Percentiles rank a stretch among this genome's conserved stretches.
Conservation (phyloP, 257 asterid genomes). For the Nicotiana sylvestris region DNA sequence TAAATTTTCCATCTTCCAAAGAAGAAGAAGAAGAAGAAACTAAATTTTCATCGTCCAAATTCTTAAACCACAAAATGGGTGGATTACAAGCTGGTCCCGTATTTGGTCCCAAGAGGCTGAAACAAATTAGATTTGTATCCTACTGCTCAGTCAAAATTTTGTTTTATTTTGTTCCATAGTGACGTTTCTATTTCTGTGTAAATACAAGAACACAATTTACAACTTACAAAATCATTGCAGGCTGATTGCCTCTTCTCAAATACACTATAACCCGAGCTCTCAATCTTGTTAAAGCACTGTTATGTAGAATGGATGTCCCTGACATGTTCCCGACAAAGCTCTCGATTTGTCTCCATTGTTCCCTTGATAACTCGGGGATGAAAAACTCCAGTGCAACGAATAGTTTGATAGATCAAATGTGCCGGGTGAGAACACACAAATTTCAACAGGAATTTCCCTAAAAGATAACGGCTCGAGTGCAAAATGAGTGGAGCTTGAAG, state of each 20-base stretch:
- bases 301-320: conserved; percentile 63
- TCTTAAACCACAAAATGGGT: background rate
- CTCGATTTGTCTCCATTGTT: conserved; percentile 18
- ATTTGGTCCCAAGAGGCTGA: background rate
- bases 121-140: background rate
- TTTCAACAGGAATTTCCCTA: conserved; percentile 54
- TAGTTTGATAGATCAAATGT: conserved; percentile 85
- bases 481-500: conserved; percentile 58
- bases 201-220: conserved; percentile 31
- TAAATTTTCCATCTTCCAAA: no score
- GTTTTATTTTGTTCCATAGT: background rate
- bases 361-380: conserved; percentile 17
- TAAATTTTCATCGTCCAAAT: no score
- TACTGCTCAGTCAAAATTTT: conserved; percentile 2
- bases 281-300: conserved; percentile 68
- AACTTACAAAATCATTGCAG: conserved; percentile 28
- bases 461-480: conserved; percentile 58
- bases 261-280: conserved; percentile 14
- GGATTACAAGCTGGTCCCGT: background rate
- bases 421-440: conserved; percentile 75
- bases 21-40: no score
- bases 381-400: conserved; percentile 62
- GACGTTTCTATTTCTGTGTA: conserved; percentile 23
- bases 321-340: conserved; percentile 55
- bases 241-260: conserved; percentile 1